Evolutionary conservation across 2,329 filamentous ascomycete genomes (phyloP).

Genomic region (Stachybotrys echinatus): DNA sequence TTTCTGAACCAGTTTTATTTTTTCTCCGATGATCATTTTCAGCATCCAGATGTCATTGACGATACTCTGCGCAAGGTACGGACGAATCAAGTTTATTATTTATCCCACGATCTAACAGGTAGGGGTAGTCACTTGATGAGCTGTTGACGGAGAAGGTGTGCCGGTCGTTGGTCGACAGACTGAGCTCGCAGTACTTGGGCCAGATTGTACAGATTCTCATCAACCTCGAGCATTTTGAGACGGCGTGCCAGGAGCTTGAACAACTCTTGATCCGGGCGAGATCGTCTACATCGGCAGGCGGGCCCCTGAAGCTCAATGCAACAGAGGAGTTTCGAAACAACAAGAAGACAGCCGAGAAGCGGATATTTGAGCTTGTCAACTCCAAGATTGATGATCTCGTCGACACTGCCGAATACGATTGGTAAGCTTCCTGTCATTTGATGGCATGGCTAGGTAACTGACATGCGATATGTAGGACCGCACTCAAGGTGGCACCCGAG

Average conservation of each 20-base stretch:
- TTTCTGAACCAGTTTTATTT: slow-evolving; percentile 98
- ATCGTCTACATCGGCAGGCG: slow-evolving; percentile 74
- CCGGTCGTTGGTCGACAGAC: slow-evolving; percentile 77
- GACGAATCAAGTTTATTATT: slow-evolving; percentile 1
- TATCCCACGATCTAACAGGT: neutral
- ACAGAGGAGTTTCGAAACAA: slow-evolving; percentile 83
- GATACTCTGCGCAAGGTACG: slow-evolving; percentile 74
- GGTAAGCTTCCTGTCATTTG: slow-evolving; percentile 39
- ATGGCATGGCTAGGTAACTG: slow-evolving; percentile 6
- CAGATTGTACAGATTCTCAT: slow-evolving; percentile 99
- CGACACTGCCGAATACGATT: slow-evolving; percentile 96
- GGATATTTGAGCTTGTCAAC: slow-evolving; percentile 97
- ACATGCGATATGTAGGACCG: slow-evolving; percentile 31
- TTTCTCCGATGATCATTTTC: slow-evolving; percentile 94
- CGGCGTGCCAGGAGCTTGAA: slow-evolving; percentile 85
- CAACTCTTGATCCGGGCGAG: slow-evolving; percentile 78
- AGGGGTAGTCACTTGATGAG: slow-evolving; percentile 76
- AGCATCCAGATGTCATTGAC: slow-evolving; percentile 84
- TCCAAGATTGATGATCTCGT: slow-evolving; percentile 97
- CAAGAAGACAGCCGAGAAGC: slow-evolving; percentile 94
- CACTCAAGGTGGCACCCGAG: slow-evolving; percentile 57
- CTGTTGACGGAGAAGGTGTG: slow-evolving; percentile 92
- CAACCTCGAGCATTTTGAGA: slow-evolving; percentile 95
- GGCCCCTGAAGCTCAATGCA: slow-evolving; percentile 72
- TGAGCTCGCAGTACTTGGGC: slow-evolving; percentile 89